A percentile compares a stretch with the other conserved stretches of the same genome.
Evolutionary conservation across 106 monocot species (phyloP).

Genomic region (Acorus gramineus): DNA sequence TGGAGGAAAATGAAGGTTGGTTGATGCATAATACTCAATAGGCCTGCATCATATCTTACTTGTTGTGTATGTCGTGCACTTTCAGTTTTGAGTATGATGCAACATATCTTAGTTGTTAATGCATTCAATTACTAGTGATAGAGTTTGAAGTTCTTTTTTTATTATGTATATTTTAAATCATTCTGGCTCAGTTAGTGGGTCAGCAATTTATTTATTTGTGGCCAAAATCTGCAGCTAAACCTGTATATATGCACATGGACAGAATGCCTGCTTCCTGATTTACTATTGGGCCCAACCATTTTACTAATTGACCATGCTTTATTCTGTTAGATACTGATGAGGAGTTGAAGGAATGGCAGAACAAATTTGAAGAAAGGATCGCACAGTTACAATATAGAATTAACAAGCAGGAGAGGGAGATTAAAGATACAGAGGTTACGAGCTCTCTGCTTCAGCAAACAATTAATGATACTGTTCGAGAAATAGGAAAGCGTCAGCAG

Average conservation of each 20-base stretch:
- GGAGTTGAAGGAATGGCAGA: slow-evolving; percentile 96
- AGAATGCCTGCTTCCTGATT: no score
- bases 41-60: not conserved
- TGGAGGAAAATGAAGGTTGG: slow-evolving; percentile 95
- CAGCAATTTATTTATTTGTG: no score
- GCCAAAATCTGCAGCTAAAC: no score
- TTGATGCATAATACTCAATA: not conserved
- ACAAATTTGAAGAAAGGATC: slow-evolving; percentile 87
- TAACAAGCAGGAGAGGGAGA: slow-evolving; percentile 72
- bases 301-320: not conserved
- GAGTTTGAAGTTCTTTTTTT: no score
- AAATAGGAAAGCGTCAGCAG: slow-evolving; percentile 83
- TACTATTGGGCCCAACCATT: not conserved
- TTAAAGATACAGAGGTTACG: slow-evolving; percentile 63
- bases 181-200: no score
- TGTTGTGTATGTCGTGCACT: slow-evolving; percentile 6
- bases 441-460: slow-evolving; percentile 35
- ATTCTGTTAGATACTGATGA: slow-evolving; percentile 78
- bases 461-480: slow-evolving; percentile 52
- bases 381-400: slow-evolving; percentile 64
- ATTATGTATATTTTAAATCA: no score
- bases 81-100: no score
- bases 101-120: no score
- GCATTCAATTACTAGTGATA: no score
- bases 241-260: no score